These are phyloP conservation scores for Aspergillus glaucus DNA, from an alignment of 2,329 filamentous ascomycete genomes.

Conservation along the genomic window DNA sequence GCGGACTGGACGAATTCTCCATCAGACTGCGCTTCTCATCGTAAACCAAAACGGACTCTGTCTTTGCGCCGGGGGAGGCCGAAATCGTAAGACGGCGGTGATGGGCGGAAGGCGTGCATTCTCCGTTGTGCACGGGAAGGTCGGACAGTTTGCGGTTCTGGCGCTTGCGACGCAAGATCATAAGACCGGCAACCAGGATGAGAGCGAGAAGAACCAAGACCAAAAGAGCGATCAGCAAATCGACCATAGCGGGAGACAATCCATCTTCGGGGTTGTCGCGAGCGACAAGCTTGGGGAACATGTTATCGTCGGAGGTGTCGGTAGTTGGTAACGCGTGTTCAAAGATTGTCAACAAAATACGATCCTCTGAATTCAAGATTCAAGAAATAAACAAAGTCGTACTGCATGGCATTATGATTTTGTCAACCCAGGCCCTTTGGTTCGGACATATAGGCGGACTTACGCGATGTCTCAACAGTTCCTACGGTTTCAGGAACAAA, in stretches of 20 bases:
- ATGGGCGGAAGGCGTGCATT: conserved; percentile 37
- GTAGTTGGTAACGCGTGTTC: background rate
- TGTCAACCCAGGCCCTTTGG: no score
- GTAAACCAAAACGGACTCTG: conserved; percentile 68
- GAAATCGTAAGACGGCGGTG: conserved; percentile 56
- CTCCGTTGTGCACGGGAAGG: conserved; percentile 63
- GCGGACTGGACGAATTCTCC: conserved; percentile 66
- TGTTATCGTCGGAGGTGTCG: conserved; percentile 27
- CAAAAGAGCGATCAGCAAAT: conserved; percentile 73
- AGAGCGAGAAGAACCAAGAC: conserved; percentile 69
- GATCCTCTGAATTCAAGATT: background rate
- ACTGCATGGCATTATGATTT: background rate
- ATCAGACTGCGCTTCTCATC: conserved; percentile 75
- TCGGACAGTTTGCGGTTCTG: conserved; percentile 47
- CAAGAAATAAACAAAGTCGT: conserved; percentile 9
- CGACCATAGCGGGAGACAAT: conserved; percentile 59
- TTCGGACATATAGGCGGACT: conserved; percentile 3
- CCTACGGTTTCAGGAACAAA: background rate
- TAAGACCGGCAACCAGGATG: conserved; percentile 59
- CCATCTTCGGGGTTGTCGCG: conserved; percentile 43
- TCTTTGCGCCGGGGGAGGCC: conserved; percentile 47
- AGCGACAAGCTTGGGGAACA: conserved; percentile 43
- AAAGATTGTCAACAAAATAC: no score
- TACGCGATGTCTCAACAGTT: conserved; percentile 6
- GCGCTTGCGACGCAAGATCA: conserved; percentile 66